Evolutionary conservation across 306 rosid genomes (phyloP), one percentile per base, ranked within the genome.

Genomic region (Astragalus glycyphyllos): DNA sequence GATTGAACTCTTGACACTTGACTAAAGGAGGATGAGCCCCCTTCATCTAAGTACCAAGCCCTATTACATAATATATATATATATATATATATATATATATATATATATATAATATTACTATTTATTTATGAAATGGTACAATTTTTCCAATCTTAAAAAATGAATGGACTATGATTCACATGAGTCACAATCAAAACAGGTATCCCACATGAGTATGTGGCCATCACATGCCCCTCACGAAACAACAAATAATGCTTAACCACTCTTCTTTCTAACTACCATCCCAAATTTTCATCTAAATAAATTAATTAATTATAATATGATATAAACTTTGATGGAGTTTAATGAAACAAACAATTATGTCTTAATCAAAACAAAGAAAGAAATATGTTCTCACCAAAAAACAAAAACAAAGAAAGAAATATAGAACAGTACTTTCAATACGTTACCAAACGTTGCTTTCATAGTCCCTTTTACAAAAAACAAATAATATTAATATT

Each of bases 381-480:
- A 47, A 12, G n/a, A 60, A 59, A 50, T 20, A 73, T 42, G n/a
- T n/a, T n/a, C n/a, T n/a, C n/a, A n/a, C n/a, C n/a, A n/a, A n/a
- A n/a, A n/a, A n/a, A n/a, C n/a, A n/a, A 64, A 69, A 68, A 16
- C 48, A 54, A 54, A 44, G 65, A 31, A 47, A 12, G n/a, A 60
- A 59, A 50, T 20, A 73, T 42, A 51, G 46, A 58, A 54, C 12
- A 66, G 61, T 38, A 16, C 13, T 69, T 69, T 58, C 69, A 66
- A 81, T 84, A 26, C 53, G 79, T 73, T 69, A 16, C 51, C 81
- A 68, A 69, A 82, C 42, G 91, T 86, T 63, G 85, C 88, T 88
- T 78, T 89, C 88, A 67, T 37, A 42, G 79, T 69, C 63, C 42
- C 65, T 62, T 78, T 80, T 26, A 23, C 65, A 44, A 20, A 20